A percentile compares a stretch with the other conserved stretches of the same genome.
Conservation (phyloP, 2,329 filamentous ascomycete genomes). For the Massarina eburnea region DNA sequence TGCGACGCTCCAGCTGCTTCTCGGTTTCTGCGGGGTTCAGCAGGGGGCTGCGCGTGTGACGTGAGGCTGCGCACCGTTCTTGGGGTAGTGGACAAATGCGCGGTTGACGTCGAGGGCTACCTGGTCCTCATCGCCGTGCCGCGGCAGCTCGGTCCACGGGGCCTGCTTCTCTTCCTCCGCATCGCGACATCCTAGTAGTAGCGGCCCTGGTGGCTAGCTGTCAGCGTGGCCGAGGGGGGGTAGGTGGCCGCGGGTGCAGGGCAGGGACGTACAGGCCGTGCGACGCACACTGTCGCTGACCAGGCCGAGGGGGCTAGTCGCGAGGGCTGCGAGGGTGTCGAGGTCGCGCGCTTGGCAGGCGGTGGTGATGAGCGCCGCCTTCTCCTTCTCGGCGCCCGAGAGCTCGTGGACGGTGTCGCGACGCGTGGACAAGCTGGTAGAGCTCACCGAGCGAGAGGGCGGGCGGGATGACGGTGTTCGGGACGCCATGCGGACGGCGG, state of each 20-base stretch:
- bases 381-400: conserved; percentile 28
- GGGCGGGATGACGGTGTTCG: conserved; percentile 24
- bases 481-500: conserved; percentile 26
- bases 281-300: conserved; percentile 62
- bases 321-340: conserved; percentile 44
- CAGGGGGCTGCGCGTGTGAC: background rate
- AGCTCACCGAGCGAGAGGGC: conserved; percentile 33
- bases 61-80: conserved; percentile 56
- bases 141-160: conserved; percentile 65
- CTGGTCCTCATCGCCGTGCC: conserved; percentile 87
- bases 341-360: conserved; percentile 48
- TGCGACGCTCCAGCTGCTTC: conserved; percentile 69
- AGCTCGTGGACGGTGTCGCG: conserved; percentile 17
- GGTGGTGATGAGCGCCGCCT: conserved; percentile 37
- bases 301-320: conserved; percentile 49
- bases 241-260: no score
- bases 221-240: conserved; percentile 4
- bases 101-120: conserved; percentile 90
- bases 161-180: conserved; percentile 19
- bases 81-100: conserved; percentile 96
- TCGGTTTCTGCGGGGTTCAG: conserved; percentile 63
- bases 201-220: conserved; percentile 58
- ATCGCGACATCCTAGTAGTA: conserved; percentile 50
- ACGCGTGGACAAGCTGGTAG: conserved; percentile 23
- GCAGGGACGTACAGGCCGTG: conserved; percentile 71